Conservation (phyloP, 2,329 filamentous ascomycete genomes). For the Lasiodiplodia citricola region DNA sequence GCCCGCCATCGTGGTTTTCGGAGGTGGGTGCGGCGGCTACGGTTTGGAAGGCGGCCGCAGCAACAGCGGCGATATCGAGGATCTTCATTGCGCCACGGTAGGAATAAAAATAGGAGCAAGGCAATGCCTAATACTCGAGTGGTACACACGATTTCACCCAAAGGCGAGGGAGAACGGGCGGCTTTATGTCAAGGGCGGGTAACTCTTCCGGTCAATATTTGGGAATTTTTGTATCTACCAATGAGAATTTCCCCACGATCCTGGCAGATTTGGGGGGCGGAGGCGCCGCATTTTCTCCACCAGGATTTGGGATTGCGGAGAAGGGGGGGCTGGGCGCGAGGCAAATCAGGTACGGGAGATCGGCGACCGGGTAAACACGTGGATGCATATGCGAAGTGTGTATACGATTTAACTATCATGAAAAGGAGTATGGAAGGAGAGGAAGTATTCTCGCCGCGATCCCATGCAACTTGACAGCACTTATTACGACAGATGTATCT, state of each 20-base stretch:
- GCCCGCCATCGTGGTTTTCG: neutral
- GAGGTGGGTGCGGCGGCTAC: conserved; percentile 32
- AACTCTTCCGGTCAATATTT: too few relatives aligned
- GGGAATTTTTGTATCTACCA: too few relatives aligned
- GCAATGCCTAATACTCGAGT: neutral
- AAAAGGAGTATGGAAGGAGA: too few relatives aligned
- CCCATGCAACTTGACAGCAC: too few relatives aligned
- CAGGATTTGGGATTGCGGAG: neutral
- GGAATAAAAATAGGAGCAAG: neutral
- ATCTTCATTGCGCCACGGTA: conserved; percentile 36
- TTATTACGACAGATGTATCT: too few relatives aligned
- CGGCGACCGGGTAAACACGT: conserved; percentile 12
- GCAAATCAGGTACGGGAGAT: conserved; percentile 6
- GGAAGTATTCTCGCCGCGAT: too few relatives aligned
- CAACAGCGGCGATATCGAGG: conserved; percentile 28
- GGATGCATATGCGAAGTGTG: neutral
- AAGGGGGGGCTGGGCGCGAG: neutral
- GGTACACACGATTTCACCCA: neutral
- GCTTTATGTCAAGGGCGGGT: neutral
- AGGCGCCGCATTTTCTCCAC: neutral
- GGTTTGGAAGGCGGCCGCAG: conserved; percentile 30
- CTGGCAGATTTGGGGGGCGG: neutral
- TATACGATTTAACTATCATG: too few relatives aligned
- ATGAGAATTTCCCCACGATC: neutral
- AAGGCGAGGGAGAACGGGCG: neutral